Base-by-base conservation (phyloP, 805 yeast genomes). In the Lipomyces mesembrius region DNA sequence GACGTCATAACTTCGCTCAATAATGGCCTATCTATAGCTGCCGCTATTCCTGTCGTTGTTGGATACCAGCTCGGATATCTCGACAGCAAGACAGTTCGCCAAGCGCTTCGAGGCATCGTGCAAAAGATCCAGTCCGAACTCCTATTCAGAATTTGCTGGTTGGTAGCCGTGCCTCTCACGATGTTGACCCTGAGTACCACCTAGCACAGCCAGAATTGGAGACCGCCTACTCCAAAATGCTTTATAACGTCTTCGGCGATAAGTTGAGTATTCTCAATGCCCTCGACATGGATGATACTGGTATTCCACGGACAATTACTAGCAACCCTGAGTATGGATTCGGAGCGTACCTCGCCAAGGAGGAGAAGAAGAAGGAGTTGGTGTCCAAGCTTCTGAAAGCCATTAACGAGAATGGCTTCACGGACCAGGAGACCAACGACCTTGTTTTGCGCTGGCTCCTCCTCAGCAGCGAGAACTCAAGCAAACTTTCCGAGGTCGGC, bases 311-410 rank as follows among this genome's bases (percentile, higher is more conserved):
- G 20, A 84, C 87, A 61, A 60, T 68, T 55, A 51, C 73, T 12
- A 57, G 58, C 32, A 70, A 64, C 57, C 98, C 98, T 29, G 98
- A 92, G 78, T 93, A 81, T 75, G 97, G 97, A 8, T 91, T 84
- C 72, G 98, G 98, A 77, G 79, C 85, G 29, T 92, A 83, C 75
- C 78, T 92, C 72, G 85, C 83, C 61, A 79, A 80, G 49, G 84
- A 85, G 72, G 86, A 86, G 71, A 82, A 84, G 69, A 83, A 84
- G 63, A 74, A 77, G 35, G 77, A 79, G 37, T 81, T 88, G 70
- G 73, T 84, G 17, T 74, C 77, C 8, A 74, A 82, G 60, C 85
- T 87, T 7, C 80, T 81, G 69, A 74, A 77, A 27, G 80, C 87
- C 5, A 79, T 71, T 57, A 61, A 66, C 51, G 57, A 52, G 20